Evolutionary conservation across 148 eudicot species (phyloP), one percentile per base, ranked within the genome.

Genomic region (Polygonum aviculare): DNA sequence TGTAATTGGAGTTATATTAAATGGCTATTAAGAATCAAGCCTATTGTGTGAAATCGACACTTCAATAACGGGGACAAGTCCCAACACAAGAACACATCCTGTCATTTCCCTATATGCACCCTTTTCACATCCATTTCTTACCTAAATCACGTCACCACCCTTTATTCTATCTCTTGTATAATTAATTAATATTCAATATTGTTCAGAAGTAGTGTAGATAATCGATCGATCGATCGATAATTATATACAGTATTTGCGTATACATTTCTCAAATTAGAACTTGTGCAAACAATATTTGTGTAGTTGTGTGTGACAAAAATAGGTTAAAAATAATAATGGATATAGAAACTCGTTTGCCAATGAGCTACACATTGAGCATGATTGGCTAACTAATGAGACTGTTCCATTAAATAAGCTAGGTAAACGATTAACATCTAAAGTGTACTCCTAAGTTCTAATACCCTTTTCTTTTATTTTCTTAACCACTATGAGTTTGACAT

Each of bases 401-500:
- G 26, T 5, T 54, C 2, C 5, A 51, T 14, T 51, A 51, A 51
- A 54, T 54, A 54, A 54, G 21, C 22, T n/a, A 5, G 60, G 2
- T 54, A 54, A 54, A 54, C 60, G 19, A 54, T 54, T 54, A 54
- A 54, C 60, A 54, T 54, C 60, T 8, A 54, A 5, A 5, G 60
- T 19, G 60, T 18, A 18, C 19, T 4, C 19, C 22, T 54, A 54
- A 18, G 9, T 18, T 54, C 22, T 54, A 54, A 15, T 19, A 54
- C 19, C 19, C 60, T 54, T 54, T 54, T n/a, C 22, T n/a, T 54
- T 16, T 2, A 5, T 54, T 54, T 54, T 54, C 60, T 4, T 54
- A 54, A 54, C 60, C 65, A 22, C 35, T 59, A 59, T 15, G 65
- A 59, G 65, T 19, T 59, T 59, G 65, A 59, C 65, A 59, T n/a